These are phyloP conservation scores for Populus alba DNA, from an alignment of 345 rosid species.

Conservation along the genomic window DNA sequence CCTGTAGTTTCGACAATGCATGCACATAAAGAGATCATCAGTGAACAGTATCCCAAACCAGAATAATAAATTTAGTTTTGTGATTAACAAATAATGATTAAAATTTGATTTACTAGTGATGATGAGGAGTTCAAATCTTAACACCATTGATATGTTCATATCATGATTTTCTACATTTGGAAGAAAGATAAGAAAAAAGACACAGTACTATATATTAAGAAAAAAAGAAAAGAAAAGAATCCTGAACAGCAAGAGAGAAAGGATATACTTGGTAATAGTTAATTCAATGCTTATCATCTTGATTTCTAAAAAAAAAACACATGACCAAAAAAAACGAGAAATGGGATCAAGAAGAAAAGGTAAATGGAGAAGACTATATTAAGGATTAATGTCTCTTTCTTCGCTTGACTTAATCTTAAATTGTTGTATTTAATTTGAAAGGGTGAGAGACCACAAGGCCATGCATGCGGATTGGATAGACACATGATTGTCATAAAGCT, in stretches of 20 bases:
- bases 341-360: background rate
- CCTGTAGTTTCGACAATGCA: constrained; percentile 38
- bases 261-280: background rate
- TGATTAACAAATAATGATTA: background rate
- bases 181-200: background rate
- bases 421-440: background rate
- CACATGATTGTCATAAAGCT: constrained; percentile 25
- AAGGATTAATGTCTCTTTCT: too few species aligned
- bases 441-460: constrained; percentile 10
- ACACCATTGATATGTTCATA: too few species aligned
- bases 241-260: background rate
- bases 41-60: background rate
- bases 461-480: constrained; percentile 28
- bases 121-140: background rate
- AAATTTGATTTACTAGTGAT: background rate
- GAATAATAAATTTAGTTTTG: background rate
- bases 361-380: background rate
- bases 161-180: background rate
- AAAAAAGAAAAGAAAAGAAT: too few species aligned
- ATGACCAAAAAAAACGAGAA: background rate
- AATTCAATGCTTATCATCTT: background rate
- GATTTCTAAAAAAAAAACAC: background rate
- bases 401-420: background rate
- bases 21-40: background rate
- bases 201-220: background rate